Conservation (phyloP, 805 yeast genomes). For the Kazachstania viticola region DNA sequence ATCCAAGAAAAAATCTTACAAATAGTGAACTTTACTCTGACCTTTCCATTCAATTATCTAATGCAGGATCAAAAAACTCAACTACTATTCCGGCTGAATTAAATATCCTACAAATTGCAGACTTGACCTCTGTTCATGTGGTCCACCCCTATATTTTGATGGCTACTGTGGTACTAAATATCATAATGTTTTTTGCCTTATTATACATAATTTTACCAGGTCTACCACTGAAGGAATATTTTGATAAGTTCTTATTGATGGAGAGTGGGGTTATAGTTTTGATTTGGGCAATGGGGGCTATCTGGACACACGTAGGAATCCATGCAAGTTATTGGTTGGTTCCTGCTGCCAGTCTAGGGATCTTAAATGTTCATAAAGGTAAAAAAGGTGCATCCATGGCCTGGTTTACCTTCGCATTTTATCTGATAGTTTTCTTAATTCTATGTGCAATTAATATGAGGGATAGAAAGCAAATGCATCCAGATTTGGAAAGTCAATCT, state of each 20-base stretch:
- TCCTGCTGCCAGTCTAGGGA: slow-evolving; percentile 39
- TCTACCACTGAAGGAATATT: slow-evolving; percentile 31
- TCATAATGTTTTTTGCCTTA: slow-evolving; percentile 32
- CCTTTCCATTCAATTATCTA: slow-evolving; percentile 17
- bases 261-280: slow-evolving; percentile 31
- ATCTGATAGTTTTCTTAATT: slow-evolving; percentile 31
- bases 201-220: slow-evolving; percentile 38
- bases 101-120: slow-evolving; percentile 38
- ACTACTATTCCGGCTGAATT: slow-evolving; percentile 15
- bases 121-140: slow-evolving; percentile 32
- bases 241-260: slow-evolving; percentile 21
- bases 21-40: slow-evolving; percentile 16
- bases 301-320: slow-evolving; percentile 50
- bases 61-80: slow-evolving; percentile 22
- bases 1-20: slow-evolving; percentile 16
- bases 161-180: slow-evolving; percentile 34
- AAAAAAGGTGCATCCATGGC: slow-evolving; percentile 43
- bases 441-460: slow-evolving; percentile 27
- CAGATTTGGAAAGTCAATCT: too few relatives aligned
- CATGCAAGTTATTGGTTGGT: slow-evolving; percentile 34
- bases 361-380: slow-evolving; percentile 36
- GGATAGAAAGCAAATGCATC: slow-evolving; percentile 12
- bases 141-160: slow-evolving; percentile 46
- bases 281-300: slow-evolving; percentile 55
- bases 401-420: slow-evolving; percentile 48